Conservation (phyloP, 257 asterid species). For the Nicotiana knightiana region DNA sequence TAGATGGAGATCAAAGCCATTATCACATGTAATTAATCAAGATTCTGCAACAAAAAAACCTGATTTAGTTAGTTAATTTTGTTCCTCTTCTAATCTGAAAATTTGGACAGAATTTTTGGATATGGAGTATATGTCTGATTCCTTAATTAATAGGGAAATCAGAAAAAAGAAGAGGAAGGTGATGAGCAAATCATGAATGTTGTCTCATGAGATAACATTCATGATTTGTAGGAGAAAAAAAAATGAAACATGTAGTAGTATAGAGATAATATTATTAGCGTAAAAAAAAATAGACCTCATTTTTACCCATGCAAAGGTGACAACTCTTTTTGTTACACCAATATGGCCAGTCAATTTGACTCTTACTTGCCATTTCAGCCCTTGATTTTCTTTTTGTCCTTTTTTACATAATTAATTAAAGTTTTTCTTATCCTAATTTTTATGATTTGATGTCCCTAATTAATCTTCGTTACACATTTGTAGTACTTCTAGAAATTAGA, state of each 20-base stretch:
- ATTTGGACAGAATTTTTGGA: not conserved
- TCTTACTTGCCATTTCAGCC: not conserved
- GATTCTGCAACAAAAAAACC: not conserved
- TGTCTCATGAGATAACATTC: constrained; percentile 17
- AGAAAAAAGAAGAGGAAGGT: not conserved
- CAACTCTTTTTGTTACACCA: not conserved
- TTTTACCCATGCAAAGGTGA: not conserved
- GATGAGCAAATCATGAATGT: constrained; percentile 16
- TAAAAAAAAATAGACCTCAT: not conserved
- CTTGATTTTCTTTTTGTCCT: not conserved
- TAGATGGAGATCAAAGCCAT: not conserved
- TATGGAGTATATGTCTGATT: not conserved
- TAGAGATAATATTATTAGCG: not conserved
- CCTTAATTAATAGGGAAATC: not conserved
- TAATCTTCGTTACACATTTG: too few species aligned
- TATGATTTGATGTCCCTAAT: too few species aligned
- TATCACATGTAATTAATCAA: not conserved
- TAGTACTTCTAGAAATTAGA: too few species aligned
- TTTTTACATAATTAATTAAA: not conserved
- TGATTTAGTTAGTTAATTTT: not conserved
- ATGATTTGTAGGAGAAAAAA: constrained; percentile 6
- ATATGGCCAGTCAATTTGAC: not conserved
- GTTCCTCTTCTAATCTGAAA: not conserved
- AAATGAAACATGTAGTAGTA: not conserved
- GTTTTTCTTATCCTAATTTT: too few species aligned